These are phyloP conservation scores for Sporopachydermia lactativora DNA, from an alignment of 805 yeast genomes.

Conservation along the genomic window DNA sequence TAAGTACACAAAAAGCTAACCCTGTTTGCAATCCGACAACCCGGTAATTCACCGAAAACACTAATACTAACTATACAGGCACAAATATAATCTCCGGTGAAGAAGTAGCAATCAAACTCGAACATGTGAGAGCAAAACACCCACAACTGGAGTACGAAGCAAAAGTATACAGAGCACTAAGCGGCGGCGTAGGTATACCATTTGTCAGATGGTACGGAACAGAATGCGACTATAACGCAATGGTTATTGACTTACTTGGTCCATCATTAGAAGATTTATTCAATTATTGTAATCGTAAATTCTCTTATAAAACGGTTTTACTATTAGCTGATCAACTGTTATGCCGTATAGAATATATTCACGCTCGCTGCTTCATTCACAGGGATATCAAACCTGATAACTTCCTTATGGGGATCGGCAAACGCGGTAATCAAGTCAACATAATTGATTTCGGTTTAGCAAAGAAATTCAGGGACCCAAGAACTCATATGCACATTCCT, in stretches of 20 bases:
- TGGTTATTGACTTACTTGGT: slow-evolving; percentile 92
- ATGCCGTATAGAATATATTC: slow-evolving; percentile 89
- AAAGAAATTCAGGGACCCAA: slow-evolving; percentile 86
- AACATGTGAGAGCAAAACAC: slow-evolving; percentile 79
- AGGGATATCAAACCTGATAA: slow-evolving; percentile 78
- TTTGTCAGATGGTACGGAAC: slow-evolving; percentile 95
- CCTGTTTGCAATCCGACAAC: too few species aligned
- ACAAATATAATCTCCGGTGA: slow-evolving; percentile 92
- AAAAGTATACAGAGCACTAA: slow-evolving; percentile 81
- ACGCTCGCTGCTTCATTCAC: slow-evolving; percentile 84
- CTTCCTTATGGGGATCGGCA: slow-evolving; percentile 78
- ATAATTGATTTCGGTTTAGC: slow-evolving; percentile 92
- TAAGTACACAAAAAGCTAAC: too few species aligned
- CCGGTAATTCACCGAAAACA: too few species aligned
- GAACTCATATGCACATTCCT: slow-evolving; percentile 89
- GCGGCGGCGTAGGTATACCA: slow-evolving; percentile 97
- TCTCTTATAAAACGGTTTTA: slow-evolving; percentile 85
- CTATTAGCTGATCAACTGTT: slow-evolving; percentile 86
- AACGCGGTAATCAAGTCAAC: slow-evolving; percentile 89
- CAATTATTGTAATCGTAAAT: slow-evolving; percentile 90
- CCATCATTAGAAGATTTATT: slow-evolving; percentile 92
- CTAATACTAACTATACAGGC: slow-evolving; percentile 24
- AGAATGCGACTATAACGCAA: slow-evolving; percentile 90
- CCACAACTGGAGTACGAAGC: slow-evolving; percentile 97
- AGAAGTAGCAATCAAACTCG: slow-evolving; percentile 94